Evolutionary conservation across 139 green algal species (phyloP), one percentile per base, ranked within the genome.

Genomic region (Coelastrella sp.): DNA sequence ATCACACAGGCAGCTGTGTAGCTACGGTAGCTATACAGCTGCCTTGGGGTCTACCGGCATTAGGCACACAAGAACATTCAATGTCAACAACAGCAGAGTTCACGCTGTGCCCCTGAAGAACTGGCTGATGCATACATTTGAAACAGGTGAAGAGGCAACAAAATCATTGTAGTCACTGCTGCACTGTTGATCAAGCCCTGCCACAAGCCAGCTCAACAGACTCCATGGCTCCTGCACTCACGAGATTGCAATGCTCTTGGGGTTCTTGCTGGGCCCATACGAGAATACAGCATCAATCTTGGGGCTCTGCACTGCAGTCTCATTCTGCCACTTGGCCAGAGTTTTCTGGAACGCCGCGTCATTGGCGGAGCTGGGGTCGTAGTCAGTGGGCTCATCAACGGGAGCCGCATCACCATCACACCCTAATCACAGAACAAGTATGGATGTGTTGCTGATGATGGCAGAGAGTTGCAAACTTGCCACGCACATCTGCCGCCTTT

Each of bases 231-330:
- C 24, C 19, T 3, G 19, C 58, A 82, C 89, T 91, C 58, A 93
- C 91, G 89, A 85, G 78, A 98, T 93, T 15, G 93, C 91, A 74
- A 97, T 95, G 25, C 86, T 76, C 59, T 91, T 81, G 65, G 65
- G 25, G 65, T 91, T 90, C 24, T 56, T 84, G 56, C 49, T 61
- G 17, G 63, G n/a, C 3, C 24, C 17, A 24, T 74, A 85, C 10
- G 35, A 27, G 7, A 96, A 74, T 35, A 93, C 61, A 24, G 82
- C 94, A 91, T 97, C 94, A 7, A 88, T 68, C 56, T 88, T 19
- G 49, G 25, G 15, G 66, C 19, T 24, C 84, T 88, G 84, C 19
- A 24, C 68, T 57, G 84, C 66, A 57, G 84, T n/a, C 49, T 56
- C 8, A 49, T 88, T 8, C 65, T 65, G 19, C 84, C 84, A 88